Evolutionary conservation across 2,329 filamentous ascomycete species (phyloP).

Genomic region (Elsinoe perseae): DNA sequence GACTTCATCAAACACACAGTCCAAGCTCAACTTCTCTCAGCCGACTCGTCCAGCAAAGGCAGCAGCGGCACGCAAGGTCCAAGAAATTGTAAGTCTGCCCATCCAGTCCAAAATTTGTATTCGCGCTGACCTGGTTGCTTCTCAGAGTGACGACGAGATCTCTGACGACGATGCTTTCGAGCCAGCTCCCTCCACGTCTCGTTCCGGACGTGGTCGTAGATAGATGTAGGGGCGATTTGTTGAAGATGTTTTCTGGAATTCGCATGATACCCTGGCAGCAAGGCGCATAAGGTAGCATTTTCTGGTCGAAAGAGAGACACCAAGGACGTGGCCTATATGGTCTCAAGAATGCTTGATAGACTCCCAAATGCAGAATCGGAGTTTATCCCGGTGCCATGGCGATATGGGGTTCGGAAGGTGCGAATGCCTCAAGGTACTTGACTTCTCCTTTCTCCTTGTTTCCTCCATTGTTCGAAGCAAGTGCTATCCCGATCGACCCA

Average conservation of each 20-base stretch:
- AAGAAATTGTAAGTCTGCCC: constrained; percentile 34
- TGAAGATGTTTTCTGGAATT: neutral
- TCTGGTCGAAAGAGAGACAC: neutral
- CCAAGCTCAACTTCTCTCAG: constrained; percentile 38
- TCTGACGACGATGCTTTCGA: constrained; percentile 34
- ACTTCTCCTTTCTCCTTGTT: neutral
- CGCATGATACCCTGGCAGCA: constrained; percentile 11
- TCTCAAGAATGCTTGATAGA: neutral
- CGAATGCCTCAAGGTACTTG: neutral
- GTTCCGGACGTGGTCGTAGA: constrained; percentile 17
- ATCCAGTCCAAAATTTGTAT: neutral
- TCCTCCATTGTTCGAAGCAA: neutral
- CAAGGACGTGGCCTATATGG: neutral
- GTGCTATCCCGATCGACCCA: neutral
- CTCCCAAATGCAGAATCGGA: neutral
- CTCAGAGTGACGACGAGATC: constrained; percentile 33
- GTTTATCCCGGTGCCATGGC: neutral
- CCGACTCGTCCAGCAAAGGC: constrained; percentile 29
- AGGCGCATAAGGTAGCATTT: neutral
- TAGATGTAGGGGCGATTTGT: neutral
- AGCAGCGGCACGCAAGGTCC: constrained; percentile 27
- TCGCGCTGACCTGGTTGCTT: constrained; percentile 1
- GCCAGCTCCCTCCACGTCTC: constrained; percentile 21
- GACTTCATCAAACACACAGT: constrained; percentile 29
- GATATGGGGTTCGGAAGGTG: neutral